Evolutionary conservation across 2,329 filamentous ascomycete species (phyloP).

Genomic region (Aspergillus udagawae): DNA sequence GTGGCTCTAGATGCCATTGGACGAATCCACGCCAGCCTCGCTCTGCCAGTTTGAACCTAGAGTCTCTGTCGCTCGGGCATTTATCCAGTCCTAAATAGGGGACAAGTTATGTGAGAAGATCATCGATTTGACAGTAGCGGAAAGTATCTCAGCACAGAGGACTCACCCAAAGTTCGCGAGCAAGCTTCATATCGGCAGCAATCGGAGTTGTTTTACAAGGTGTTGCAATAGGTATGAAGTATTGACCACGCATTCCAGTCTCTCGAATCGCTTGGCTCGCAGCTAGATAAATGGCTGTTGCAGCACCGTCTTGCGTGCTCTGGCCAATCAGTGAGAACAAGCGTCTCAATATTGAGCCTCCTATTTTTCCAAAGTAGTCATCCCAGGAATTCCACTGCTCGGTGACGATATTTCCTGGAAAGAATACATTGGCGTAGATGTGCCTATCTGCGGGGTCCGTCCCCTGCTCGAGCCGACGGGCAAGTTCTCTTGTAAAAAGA

Average conservation of each 20-base stretch:
- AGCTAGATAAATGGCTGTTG: slow-evolving; percentile 28
- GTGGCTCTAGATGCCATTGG: not conserved
- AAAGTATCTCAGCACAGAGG: not conserved
- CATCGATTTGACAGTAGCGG: not conserved
- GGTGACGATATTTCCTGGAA: slow-evolving; percentile 32
- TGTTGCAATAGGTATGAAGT: slow-evolving; percentile 38
- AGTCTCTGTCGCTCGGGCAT: slow-evolving; percentile 13
- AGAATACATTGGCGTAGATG: slow-evolving; percentile 31
- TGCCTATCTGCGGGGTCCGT: slow-evolving; percentile 14
- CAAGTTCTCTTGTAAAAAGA: slow-evolving; percentile 29
- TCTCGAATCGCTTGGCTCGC: slow-evolving; percentile 20
- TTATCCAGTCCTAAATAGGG: slow-evolving; percentile 16
- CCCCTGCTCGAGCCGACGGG: slow-evolving; percentile 17
- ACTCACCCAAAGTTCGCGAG: slow-evolving; percentile 29
- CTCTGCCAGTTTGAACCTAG: slow-evolving; percentile 8
- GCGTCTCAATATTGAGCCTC: slow-evolving; percentile 18
- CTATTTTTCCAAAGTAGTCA: slow-evolving; percentile 19
- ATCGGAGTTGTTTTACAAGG: slow-evolving; percentile 20
- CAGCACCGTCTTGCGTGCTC: slow-evolving; percentile 24
- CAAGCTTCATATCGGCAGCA: slow-evolving; percentile 28
- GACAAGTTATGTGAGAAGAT: not conserved
- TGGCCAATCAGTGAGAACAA: slow-evolving; percentile 23
- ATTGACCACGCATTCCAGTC: slow-evolving; percentile 25
- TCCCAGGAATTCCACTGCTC: slow-evolving; percentile 28
- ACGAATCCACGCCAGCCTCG: not conserved